Conservation (phyloP, 176 grass and related monocot species). For the Aegilops longissima region DNA sequence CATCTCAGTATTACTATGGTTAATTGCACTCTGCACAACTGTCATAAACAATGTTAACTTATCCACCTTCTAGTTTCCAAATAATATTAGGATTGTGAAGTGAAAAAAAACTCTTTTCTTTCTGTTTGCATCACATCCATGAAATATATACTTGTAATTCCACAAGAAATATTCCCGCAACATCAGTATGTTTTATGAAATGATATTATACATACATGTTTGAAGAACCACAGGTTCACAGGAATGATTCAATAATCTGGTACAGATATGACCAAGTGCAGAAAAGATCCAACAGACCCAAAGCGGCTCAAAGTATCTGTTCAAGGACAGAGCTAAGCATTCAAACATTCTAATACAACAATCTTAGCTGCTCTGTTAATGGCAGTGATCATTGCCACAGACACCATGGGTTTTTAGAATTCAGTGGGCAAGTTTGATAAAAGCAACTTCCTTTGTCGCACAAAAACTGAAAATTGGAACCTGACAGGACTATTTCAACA, state of each 20-base stretch:
- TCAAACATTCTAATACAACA: too few relatives aligned
- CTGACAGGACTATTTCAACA: not conserved
- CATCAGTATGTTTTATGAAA: not conserved
- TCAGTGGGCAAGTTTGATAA: not conserved
- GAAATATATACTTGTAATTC: not conserved
- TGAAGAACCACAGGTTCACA: not conserved
- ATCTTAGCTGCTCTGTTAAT: not conserved
- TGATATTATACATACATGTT: not conserved
- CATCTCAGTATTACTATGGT: not conserved
- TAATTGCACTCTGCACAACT: not conserved
- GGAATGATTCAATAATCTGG: not conserved
- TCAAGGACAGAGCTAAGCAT: not conserved
- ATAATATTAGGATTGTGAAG: constrained; percentile 2
- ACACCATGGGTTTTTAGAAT: not conserved
- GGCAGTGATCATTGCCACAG: not conserved
- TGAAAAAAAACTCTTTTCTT: not conserved
- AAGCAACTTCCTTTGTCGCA: not conserved
- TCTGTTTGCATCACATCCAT: constrained; percentile 13
- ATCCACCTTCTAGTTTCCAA: not conserved
- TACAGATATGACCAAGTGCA: not conserved
- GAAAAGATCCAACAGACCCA: not conserved
- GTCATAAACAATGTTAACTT: not conserved
- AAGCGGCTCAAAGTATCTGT: not conserved
- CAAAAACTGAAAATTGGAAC: not conserved
- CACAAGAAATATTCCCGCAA: not conserved